Conservation (phyloP, 1,284 basidiomycete genomes). For the Leccinum solheimii region DNA sequence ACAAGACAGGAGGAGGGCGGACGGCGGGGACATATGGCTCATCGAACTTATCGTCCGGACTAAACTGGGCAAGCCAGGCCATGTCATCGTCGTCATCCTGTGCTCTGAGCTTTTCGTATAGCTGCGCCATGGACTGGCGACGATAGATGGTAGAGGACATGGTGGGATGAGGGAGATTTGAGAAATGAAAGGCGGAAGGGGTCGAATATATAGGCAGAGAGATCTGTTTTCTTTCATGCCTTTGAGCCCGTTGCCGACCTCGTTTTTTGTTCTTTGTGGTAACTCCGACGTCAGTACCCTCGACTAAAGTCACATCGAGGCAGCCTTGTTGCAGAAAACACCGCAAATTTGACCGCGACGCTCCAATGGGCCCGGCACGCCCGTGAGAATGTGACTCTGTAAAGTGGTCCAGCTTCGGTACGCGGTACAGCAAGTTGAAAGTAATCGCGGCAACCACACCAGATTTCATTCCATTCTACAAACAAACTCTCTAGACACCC, state of each 20-base stretch:
- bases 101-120: conserved; percentile 36
- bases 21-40: conserved; percentile 25
- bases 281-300: conserved; percentile 39
- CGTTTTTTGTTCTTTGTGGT: conserved; percentile 42
- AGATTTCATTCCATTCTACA: conserved; percentile 6
- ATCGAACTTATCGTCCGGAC: conserved; percentile 35
- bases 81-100: conserved; percentile 37
- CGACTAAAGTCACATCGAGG: conserved; percentile 36
- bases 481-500: conserved; percentile 14
- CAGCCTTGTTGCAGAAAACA: conserved; percentile 34
- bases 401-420: conserved; percentile 18
- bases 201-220: conserved; percentile 32
- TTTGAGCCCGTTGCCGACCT: conserved; percentile 41
- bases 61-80: conserved; percentile 37
- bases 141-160: conserved; percentile 36
- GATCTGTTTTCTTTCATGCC: conserved; percentile 39
- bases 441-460: conserved; percentile 12
- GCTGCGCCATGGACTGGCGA: conserved; percentile 38
- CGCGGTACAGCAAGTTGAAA: conserved; percentile 18
- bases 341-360: conserved; percentile 15
- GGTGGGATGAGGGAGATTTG: conserved; percentile 11
- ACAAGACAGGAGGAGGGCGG: conserved; percentile 28
- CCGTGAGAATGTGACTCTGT: conserved; percentile 33
- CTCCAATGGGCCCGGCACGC: conserved; percentile 22
- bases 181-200: conserved; percentile 22